Percentiles rank a stretch among this genome's conserved stretches.
phyloP scores from a whole-genome alignment of 108 stramenopile genomes.

The Schizochytrium sp. region DNA sequence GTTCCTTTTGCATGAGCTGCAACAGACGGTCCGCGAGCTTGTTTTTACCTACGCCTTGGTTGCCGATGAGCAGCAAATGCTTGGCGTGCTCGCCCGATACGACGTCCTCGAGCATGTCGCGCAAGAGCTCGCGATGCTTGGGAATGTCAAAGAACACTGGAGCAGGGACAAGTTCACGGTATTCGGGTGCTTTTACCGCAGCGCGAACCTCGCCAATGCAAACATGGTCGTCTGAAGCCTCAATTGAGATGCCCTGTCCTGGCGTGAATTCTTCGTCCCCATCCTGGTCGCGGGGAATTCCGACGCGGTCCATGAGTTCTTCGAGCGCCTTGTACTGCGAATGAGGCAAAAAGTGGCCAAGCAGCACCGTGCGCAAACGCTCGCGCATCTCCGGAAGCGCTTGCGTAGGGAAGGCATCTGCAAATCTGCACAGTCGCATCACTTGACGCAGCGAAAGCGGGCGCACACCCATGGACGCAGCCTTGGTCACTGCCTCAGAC shows the following conservation, averaged over 20 bases:
- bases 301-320: constrained; percentile 6
- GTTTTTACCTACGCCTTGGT: constrained; percentile 88
- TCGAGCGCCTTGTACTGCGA: constrained; percentile 30
- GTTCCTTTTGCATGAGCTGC: constrained; percentile 54
- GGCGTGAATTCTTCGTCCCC: neutral
- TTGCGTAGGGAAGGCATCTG: neutral
- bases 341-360: constrained; percentile 30
- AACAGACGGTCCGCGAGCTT: constrained; percentile 62
- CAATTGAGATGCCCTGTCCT: neutral
- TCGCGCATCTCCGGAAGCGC: neutral
- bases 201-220: constrained; percentile 35
- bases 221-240: neutral
- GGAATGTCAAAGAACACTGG: constrained; percentile 48
- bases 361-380: neutral
- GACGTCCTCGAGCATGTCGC: constrained; percentile 48
- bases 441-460: neutral
- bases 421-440: constrained; percentile 10
- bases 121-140: constrained; percentile 38
- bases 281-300: neutral
- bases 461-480: neutral
- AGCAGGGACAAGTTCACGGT: constrained; percentile 46
- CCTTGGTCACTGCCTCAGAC: neutral
- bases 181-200: neutral
- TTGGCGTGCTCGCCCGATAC: constrained; percentile 49
- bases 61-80: constrained; percentile 62